Conservation (phyloP, 768 basidiomycete genomes). For the Lactifluus echinatus region DNA sequence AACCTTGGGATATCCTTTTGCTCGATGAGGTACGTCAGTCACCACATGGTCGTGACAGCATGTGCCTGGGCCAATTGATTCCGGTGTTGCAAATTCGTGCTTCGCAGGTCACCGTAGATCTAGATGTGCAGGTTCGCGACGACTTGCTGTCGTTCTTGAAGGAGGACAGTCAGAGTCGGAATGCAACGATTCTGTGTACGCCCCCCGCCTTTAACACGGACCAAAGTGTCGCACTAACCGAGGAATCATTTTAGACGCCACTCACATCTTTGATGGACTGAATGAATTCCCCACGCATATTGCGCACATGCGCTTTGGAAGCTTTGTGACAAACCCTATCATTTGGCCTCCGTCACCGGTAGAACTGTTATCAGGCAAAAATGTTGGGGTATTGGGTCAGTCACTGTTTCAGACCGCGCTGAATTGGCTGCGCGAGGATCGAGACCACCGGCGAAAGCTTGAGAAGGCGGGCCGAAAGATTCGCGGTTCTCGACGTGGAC, state of each 20-base stretch:
- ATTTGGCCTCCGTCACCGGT: slow-evolving; percentile 51
- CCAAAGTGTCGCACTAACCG: background rate
- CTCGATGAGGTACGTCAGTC: slow-evolving; percentile 71
- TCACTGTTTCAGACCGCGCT: slow-evolving; percentile 67
- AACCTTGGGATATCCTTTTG: slow-evolving; percentile 84
- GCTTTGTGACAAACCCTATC: slow-evolving; percentile 55
- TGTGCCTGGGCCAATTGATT: background rate
- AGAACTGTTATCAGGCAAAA: slow-evolving; percentile 19
- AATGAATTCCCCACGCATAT: slow-evolving; percentile 89
- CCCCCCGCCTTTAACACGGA: slow-evolving; percentile 9
- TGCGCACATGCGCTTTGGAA: slow-evolving; percentile 83
- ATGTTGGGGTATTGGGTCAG: slow-evolving; percentile 23
- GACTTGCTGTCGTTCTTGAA: slow-evolving; percentile 86
- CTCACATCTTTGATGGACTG: slow-evolving; percentile 94
- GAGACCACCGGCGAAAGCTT: slow-evolving; percentile 50
- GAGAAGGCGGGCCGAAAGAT: slow-evolving; percentile 50
- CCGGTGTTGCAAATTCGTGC: background rate
- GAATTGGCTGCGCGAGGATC: slow-evolving; percentile 82
- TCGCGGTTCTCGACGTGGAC: slow-evolving; percentile 49
- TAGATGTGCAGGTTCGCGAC: slow-evolving; percentile 91
- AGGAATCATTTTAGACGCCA: slow-evolving; percentile 57
- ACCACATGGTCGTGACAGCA: background rate
- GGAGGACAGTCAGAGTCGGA: slow-evolving; percentile 66
- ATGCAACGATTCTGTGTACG: slow-evolving; percentile 83
- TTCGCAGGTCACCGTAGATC: slow-evolving; percentile 83